phyloP scores from a whole-genome alignment of 805 yeast species.

The Kodamaea restingae region DNA sequence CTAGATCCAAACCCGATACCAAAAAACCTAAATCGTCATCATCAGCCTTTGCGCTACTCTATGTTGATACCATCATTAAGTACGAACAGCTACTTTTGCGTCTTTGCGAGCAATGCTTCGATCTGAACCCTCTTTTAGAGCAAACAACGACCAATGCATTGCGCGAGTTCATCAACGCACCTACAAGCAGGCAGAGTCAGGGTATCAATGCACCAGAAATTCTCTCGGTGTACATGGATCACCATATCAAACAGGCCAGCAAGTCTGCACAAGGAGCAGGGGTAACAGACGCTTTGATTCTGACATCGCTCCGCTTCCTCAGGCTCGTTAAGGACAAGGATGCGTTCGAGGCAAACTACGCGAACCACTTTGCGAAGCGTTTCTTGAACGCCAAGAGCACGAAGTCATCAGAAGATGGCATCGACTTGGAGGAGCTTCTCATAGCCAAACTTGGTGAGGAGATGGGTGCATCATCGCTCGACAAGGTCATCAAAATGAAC shows the following conservation, averaged over 20 bases:
- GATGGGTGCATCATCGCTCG: slow-evolving; percentile 73
- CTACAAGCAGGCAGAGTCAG: slow-evolving; percentile 13
- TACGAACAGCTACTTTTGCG: slow-evolving; percentile 48
- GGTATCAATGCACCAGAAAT: slow-evolving; percentile 37
- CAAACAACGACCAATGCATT: slow-evolving; percentile 59
- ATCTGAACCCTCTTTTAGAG: slow-evolving; percentile 45
- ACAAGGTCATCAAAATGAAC: slow-evolving; percentile 82
- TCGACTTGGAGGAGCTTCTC: slow-evolving; percentile 66
- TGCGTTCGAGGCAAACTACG: slow-evolving; percentile 77
- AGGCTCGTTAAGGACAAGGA: slow-evolving; percentile 77
- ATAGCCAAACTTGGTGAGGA: slow-evolving; percentile 68
- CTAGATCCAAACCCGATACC: not conserved
- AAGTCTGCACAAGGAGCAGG: slow-evolving; percentile 20
- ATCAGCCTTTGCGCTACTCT: slow-evolving; percentile 56
- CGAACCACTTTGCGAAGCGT: slow-evolving; percentile 81
- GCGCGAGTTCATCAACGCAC: slow-evolving; percentile 56
- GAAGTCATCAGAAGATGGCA: slow-evolving; percentile 33
- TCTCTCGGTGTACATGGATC: slow-evolving; percentile 39
- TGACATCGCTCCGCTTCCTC: slow-evolving; percentile 57
- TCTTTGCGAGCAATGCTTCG: slow-evolving; percentile 48
- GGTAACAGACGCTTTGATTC: slow-evolving; percentile 39
- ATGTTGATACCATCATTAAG: slow-evolving; percentile 58
- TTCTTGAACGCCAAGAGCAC: slow-evolving; percentile 40
- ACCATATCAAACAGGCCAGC: slow-evolving; percentile 32
- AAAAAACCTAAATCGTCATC: slow-evolving; percentile 15